A percentile compares a stretch with the other conserved stretches of the same genome.
Evolutionary conservation across 2,329 filamentous ascomycete genomes (phyloP).

Genomic region (Talaromyces amestolkiae): DNA sequence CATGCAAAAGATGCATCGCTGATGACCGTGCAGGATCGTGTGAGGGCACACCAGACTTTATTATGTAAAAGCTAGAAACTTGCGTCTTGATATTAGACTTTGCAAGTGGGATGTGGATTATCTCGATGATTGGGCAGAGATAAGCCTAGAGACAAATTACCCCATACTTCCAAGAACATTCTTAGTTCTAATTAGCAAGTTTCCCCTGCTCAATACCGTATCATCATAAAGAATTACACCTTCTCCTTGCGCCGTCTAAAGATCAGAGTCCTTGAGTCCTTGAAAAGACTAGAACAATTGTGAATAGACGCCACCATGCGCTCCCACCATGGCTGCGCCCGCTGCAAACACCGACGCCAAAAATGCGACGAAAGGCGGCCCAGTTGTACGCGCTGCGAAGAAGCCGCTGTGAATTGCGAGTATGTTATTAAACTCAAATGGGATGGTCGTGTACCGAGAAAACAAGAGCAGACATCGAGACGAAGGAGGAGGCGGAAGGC

Average conservation of each 20-base stretch:
- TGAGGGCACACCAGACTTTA: too few relatives aligned
- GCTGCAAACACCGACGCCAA: constrained; percentile 27
- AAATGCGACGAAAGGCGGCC: constrained; percentile 27
- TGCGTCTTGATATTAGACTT: too few relatives aligned
- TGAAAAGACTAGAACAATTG: background rate
- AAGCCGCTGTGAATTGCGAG: constrained; percentile 22
- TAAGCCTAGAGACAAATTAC: background rate
- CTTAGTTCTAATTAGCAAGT: too few relatives aligned
- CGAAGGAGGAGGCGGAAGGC: background rate
- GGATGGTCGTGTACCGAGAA: constrained; percentile 24
- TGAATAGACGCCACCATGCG: background rate
- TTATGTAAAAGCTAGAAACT: too few relatives aligned
- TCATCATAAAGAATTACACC: background rate
- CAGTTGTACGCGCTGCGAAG: constrained; percentile 23
- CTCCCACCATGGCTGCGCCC: constrained; percentile 24
- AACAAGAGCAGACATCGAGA: constrained; percentile 12
- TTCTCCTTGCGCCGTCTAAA: background rate
- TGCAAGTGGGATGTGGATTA: background rate
- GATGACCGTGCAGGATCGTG: too few relatives aligned
- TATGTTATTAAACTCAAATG: constrained; percentile 26
- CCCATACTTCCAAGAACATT: background rate
- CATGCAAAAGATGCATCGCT: too few relatives aligned
- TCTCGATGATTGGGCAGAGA: background rate
- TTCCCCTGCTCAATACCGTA: too few relatives aligned
- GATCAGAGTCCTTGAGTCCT: background rate